A percentile compares a stretch with the other conserved stretches of the same genome.
Evolutionary conservation across 1,139 yeast species (phyloP).

Genomic region (Scheffersomyces segobiensis): DNA sequence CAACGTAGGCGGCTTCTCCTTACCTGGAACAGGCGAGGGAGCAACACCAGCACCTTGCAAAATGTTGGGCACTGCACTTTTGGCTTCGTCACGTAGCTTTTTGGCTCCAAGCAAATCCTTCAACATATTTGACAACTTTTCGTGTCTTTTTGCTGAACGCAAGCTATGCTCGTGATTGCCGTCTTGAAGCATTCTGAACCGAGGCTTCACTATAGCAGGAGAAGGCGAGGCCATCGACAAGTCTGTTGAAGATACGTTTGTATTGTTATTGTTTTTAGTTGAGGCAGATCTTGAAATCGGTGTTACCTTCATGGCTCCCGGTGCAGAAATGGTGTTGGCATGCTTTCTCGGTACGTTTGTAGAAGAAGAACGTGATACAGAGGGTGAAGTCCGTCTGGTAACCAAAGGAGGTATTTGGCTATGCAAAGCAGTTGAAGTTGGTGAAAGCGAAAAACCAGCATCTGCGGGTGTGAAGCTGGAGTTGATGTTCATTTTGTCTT

Average conservation of each 20-base stretch:
- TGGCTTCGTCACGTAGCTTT: slow-evolving; percentile 77
- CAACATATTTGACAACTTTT: slow-evolving; percentile 81
- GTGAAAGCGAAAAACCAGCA: background rate
- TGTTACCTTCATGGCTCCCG: background rate
- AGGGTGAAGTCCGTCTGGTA: background rate
- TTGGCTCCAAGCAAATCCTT: slow-evolving; percentile 83
- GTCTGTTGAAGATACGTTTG: background rate
- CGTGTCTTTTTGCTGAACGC: slow-evolving; percentile 79
- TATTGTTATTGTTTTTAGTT: background rate
- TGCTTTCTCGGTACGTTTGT: slow-evolving; percentile 7
- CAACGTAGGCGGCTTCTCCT: slow-evolving; percentile 66
- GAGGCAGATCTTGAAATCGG: background rate
- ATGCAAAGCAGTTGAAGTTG: background rate
- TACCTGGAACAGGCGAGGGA: slow-evolving; percentile 8
- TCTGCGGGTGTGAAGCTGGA: background rate
- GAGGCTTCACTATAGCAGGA: slow-evolving; percentile 23
- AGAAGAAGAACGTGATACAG: slow-evolving; percentile 11
- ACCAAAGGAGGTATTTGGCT: background rate
- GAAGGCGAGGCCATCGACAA: background rate
- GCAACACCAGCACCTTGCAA: slow-evolving; percentile 15
- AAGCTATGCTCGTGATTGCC: slow-evolving; percentile 81
- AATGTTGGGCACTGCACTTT: slow-evolving; percentile 80
- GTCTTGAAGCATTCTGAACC: slow-evolving; percentile 59
- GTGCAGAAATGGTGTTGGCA: background rate
- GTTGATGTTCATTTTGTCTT: background rate